Conservation (phyloP, 441 rosid species). For the Cnidoscolus chayamansa region DNA sequence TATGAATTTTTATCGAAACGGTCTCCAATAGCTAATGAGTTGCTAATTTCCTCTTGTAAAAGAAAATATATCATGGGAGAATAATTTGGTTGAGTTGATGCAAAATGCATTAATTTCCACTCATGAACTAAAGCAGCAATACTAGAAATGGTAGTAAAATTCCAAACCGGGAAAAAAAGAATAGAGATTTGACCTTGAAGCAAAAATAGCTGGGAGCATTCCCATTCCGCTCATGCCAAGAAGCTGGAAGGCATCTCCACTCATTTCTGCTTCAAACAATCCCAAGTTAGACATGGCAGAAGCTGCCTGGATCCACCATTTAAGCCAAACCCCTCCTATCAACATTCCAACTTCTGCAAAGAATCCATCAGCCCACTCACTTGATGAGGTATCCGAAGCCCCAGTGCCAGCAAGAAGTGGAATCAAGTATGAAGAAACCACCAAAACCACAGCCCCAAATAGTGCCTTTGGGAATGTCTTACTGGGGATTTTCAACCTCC, state of each 20-base stretch:
- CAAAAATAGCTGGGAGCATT: slow-evolving; percentile 71
- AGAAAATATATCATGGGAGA: background rate
- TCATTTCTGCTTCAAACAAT: slow-evolving; percentile 95
- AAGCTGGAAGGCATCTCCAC: slow-evolving; percentile 87
- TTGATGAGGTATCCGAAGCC: slow-evolving; percentile 43
- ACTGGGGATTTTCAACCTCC: slow-evolving; percentile 72
- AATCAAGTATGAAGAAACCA: slow-evolving; percentile 65
- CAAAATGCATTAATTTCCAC: background rate
- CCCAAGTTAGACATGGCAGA: slow-evolving; percentile 90
- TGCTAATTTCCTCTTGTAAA: background rate
- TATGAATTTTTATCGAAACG: too few species aligned
- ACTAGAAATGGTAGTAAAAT: background rate
- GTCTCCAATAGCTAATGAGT: too few species aligned
- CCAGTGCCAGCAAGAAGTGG: slow-evolving; percentile 89
- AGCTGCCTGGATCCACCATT: slow-evolving; percentile 91
- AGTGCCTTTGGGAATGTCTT: slow-evolving; percentile 88
- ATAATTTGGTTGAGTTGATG: slow-evolving; percentile 4
- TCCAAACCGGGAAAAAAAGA: slow-evolving; percentile 4
- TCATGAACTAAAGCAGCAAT: background rate
- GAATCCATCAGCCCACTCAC: slow-evolving; percentile 88
- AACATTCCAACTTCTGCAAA: slow-evolving; percentile 86
- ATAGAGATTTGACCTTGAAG: slow-evolving; percentile 45
- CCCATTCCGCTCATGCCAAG: slow-evolving; percentile 93
- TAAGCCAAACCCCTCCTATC: slow-evolving; percentile 86
- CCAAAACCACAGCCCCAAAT: slow-evolving; percentile 69